Evolutionary conservation across 1,284 basidiomycete genomes (phyloP), one percentile per base, ranked within the genome.

Genomic region (Puccinia novopanici): DNA sequence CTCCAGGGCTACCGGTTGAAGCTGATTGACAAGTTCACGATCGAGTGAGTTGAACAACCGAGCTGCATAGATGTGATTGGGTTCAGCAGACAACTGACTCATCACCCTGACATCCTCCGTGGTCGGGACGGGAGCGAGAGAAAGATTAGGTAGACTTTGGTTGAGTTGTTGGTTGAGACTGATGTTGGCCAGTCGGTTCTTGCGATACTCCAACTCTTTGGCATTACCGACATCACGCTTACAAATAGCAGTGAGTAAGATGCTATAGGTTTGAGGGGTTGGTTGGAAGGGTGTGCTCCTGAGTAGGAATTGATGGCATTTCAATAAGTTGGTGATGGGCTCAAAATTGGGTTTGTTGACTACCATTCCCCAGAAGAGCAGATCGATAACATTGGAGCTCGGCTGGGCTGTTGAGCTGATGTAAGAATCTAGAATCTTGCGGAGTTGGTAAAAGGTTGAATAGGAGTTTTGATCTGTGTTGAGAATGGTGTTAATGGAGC

Each of bases 161-260:
- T 74, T 73, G 4, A 80, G 70, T 17, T 71, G 68, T 80, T 80
- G 77, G 48, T 71, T 80, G 57, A 80, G 27, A 45, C n/a, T 52
- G 55, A 59, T 27, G 34, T 72, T 40, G 34, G 65, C 70, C 40
- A 80, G 34, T 52, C 67, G 55, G 57, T 30, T 71, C 45, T 50
- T 57, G 22, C 77, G 70, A 50, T 59, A 22, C 24, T 63, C 24
- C 19, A 80, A 17, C 37, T 73, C 77, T 34, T 48, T 52, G 5
- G 48, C 52, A 52, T 80, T 80, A 19, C 34, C 54, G 22, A 80
- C n/a, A 52, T 80, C 77, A 15, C 70, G 77, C 27, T 55, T 57
- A 37, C 77, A 80, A 8, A 80, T 54, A 72, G 77, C 77, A 50
- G 40, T 72, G 54, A 80, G 68, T 52, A 80, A 37, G 48, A 73